Evolutionary conservation across 305 asterid genomes (phyloP), one percentile per base, ranked within the genome.

Genomic region (Withania somnifera): DNA sequence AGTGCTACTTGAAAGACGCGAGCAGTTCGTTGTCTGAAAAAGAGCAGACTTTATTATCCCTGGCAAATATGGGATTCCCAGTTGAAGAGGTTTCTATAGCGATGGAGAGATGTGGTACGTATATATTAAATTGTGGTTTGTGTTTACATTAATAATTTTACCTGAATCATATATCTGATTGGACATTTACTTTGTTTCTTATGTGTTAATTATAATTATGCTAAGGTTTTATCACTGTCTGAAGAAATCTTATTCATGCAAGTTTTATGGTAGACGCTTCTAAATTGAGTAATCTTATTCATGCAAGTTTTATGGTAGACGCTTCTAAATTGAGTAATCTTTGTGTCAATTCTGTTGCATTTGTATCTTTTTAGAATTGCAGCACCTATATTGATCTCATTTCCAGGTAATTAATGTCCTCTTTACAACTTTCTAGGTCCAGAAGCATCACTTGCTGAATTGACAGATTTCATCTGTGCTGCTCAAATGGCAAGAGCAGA

Each of bases 401-500:
- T 64, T 63, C 57, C 71, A 42, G 17, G 82, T n/a, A 3, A 64
- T 26, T 79, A 56, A 60, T 77, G 20, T 47, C 20, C 15, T 24
- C 71, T 47, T 34, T 73, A 57, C 45, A 79, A 61, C 45, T 77
- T 80, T 84, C 77, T 90, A 97, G 99, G 97, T 73, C 90, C 89
- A 14, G 91, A 78, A 36, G 97, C 97, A 71, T 82, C 93, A 0
- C 71, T 93, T 80, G 76, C 83, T 17, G 93, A 78, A 42, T 82
- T 97, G 80, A 86, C 92, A 10, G 98, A 97, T 89, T 91, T 87
- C 80, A 91, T 97, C 64, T 87, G 82, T 79, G 97, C 98, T 82
- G 98, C 98, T 85, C 97, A 94, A 89, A 54, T 91, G 86, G 91
- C 97, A 64, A 93, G 93, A 84, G 95, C 90, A 20, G 94, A 87